Evolutionary conservation across 2,329 filamentous ascomycete genomes (phyloP), one percentile per base, ranked within the genome.

Genomic region (Trichoderma sp.): DNA sequence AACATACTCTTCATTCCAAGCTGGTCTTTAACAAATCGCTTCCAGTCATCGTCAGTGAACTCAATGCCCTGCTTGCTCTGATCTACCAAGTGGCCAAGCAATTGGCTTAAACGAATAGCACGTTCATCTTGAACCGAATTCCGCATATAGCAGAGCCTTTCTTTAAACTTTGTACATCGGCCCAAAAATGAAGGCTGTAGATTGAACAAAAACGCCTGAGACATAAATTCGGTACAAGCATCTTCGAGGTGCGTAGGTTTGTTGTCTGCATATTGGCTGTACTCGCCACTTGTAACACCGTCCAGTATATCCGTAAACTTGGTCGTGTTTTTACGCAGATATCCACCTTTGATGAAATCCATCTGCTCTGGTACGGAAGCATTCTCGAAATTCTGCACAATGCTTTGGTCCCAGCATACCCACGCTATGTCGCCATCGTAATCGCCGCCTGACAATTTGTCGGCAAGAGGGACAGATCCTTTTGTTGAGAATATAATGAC

Each of bases 401-500:
- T 84, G 0, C 80, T 78, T 0, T 82, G 80, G 32, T 94, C 91
- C 90, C 90, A 95, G 74, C 90, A 93, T 0, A 93, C 79, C 91
- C 91, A 94, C 5, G 91, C 87, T n/a, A 81, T 85, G 71, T 96
- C 92, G 0, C 92, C 92, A 72, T 95, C 92, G 71, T 94, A 95
- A 74, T 95, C 92, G 0, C 92, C 92, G 0, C 92, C 92, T 1
- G 91, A 92, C 0, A 95, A 81, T 73, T 90, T 89, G 10, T 88
- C 86, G 0, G 91, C 92, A 0, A 94, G 82, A 0, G 91, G 87
- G 0, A 79, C 80, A 30, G 84, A 75, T 0, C 91, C 91, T 69
- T 85, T 86, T 0, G 82, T 83, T 0, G 92, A 84, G 72, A 98
- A 97, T 0, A 97, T 85, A 16, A 96, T 84, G 1, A 97, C 89